phyloP scores from a whole-genome alignment of 192 early-diverging fungal species.

The Paraglomus brasilianum region DNA sequence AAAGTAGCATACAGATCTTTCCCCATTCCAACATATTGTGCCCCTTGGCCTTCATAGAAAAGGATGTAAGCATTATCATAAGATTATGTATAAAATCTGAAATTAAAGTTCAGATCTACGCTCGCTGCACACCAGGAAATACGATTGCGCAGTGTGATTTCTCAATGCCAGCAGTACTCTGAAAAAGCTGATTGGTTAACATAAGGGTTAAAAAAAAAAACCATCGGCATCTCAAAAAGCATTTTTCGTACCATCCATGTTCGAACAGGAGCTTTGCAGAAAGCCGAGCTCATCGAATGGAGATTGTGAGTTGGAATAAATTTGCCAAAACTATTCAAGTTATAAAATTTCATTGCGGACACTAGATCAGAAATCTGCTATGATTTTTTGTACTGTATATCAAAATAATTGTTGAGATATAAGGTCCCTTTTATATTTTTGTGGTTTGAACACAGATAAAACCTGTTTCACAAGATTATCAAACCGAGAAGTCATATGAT shows the following conservation, averaged over 20 bases:
- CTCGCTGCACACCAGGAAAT: constrained; percentile 22
- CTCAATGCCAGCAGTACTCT: constrained; percentile 15
- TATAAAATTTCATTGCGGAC: too few relatives aligned
- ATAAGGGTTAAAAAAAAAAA: neutral
- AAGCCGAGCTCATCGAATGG: neutral
- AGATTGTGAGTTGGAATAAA: too few relatives aligned
- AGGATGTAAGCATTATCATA: neutral
- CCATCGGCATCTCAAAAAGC: neutral
- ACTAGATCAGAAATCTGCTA: too few relatives aligned
- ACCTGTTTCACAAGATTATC: too few relatives aligned
- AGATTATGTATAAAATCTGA: neutral
- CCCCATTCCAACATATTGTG: constrained; percentile 92
- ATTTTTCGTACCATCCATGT: constrained; percentile 6
- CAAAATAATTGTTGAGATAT: too few relatives aligned
- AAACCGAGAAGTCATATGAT: too few relatives aligned
- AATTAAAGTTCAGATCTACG: neutral
- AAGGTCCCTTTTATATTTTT: too few relatives aligned
- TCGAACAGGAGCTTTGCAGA: neutral
- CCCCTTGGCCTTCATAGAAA: constrained; percentile 63
- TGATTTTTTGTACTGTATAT: too few relatives aligned
- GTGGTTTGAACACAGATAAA: too few relatives aligned
- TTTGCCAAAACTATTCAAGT: too few relatives aligned
- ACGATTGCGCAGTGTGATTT: constrained; percentile 26
- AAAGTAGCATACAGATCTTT: constrained; percentile 79
- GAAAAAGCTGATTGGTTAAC: neutral